These are phyloP conservation scores for Butyriboletus loyo DNA, from an alignment of 768 basidiomycete species.

Conservation along the genomic window DNA sequence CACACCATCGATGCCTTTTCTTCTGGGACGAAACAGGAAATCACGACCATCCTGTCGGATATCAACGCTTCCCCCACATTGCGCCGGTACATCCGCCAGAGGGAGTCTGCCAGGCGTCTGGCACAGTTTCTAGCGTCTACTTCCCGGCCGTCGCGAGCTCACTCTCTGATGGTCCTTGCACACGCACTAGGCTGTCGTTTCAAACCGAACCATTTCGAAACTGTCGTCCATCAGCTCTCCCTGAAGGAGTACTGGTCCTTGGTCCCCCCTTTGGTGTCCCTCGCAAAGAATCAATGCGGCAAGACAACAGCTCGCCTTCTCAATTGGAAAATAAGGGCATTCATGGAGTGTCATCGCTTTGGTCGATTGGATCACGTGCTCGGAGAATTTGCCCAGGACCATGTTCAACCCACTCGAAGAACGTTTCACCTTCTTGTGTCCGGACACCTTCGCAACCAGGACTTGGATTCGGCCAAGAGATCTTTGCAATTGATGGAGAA, in stretches of 20 bases:
- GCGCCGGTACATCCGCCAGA: constrained; percentile 30
- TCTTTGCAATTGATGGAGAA: constrained; percentile 55
- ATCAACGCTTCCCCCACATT: constrained; percentile 24
- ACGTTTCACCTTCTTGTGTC: constrained; percentile 70
- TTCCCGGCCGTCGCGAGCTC: constrained; percentile 38
- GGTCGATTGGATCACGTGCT: constrained; percentile 43
- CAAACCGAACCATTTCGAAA: constrained; percentile 57
- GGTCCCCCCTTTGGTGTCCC: constrained; percentile 45
- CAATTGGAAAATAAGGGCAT: constrained; percentile 66
- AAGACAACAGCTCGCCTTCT: constrained; percentile 54
- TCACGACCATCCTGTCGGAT: constrained; percentile 4
- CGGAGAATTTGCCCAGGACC: constrained; percentile 46
- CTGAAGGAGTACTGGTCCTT: constrained; percentile 45
- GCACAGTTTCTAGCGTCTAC: constrained; percentile 34
- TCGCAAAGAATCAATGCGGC: constrained; percentile 49
- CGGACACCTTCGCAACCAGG: constrained; percentile 65
- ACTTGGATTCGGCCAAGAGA: constrained; percentile 53
- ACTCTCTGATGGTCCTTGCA: constrained; percentile 46
- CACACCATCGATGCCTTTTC: constrained; percentile 26
- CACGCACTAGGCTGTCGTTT: constrained; percentile 47
- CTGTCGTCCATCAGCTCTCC: constrained; percentile 49
- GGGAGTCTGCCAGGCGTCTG: constrained; percentile 32
- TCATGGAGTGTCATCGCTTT: constrained; percentile 54
- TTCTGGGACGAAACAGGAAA: constrained; percentile 12
- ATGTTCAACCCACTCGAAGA: constrained; percentile 49